Percentiles rank a stretch among this genome's conserved stretches.
These are phyloP conservation scores for Dipodascus geniculatus DNA, from an alignment of 805 yeast genomes.

Conservation along the genomic window DNA sequence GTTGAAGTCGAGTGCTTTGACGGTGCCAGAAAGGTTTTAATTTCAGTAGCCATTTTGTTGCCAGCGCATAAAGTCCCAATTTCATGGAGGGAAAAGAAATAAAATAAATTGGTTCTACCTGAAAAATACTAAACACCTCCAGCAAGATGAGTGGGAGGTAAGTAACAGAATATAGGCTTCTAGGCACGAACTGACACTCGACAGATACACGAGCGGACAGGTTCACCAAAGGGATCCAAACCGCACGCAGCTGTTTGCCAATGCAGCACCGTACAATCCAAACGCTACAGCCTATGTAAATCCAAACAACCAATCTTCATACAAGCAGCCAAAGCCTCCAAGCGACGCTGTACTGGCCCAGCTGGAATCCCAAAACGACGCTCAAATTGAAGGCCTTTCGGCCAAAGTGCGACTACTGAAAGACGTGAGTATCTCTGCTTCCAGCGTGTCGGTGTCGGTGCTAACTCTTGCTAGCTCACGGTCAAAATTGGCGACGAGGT, in stretches of 20 bases:
- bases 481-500: constrained; percentile 56
- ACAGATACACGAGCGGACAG: constrained; percentile 10
- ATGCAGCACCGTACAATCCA: constrained; percentile 21
- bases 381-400: constrained; percentile 42
- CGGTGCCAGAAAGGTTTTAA: background rate
- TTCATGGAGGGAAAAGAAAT: background rate
- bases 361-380: constrained; percentile 56
- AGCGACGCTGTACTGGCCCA: constrained; percentile 44
- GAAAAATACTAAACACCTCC: background rate
- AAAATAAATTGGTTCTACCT: background rate
- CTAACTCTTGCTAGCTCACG: constrained; percentile 26
- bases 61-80: constrained; percentile 1
- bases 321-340: constrained; percentile 20
- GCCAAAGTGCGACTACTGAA: constrained; percentile 44
- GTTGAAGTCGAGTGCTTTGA: constrained; percentile 8
- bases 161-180: background rate
- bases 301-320: constrained; percentile 19
- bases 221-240: constrained; percentile 24
- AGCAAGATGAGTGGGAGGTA: background rate
- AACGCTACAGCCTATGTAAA: constrained; percentile 13
- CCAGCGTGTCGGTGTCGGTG: background rate
- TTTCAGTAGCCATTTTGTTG: background rate
- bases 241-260: constrained; percentile 29
- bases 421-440: constrained; percentile 29
- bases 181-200: background rate